These are phyloP conservation scores for Triticum monococcum DNA, from an alignment of 176 grass and related monocot species.

Conservation along the genomic window DNA sequence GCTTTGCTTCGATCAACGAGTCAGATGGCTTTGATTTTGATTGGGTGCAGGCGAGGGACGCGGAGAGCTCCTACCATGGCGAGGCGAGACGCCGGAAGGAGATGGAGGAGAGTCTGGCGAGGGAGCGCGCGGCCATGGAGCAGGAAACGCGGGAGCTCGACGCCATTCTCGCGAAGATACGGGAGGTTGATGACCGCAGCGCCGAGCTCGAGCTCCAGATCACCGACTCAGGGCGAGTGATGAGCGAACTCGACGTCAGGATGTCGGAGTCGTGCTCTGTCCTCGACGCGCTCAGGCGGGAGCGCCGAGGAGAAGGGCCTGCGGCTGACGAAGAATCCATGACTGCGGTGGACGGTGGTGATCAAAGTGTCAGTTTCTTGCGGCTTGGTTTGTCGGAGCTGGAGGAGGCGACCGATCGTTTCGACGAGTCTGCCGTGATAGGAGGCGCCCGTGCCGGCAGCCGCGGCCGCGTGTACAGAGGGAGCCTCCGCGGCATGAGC, in stretches of 20 bases:
- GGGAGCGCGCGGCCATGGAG: slow-evolving; percentile 47
- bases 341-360: no score
- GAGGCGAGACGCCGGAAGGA: slow-evolving; percentile 53
- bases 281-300: slow-evolving; percentile 40
- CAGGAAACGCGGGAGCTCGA: slow-evolving; percentile 49
- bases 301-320: background rate
- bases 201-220: slow-evolving; percentile 45
- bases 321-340: background rate
- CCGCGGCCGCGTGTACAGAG: slow-evolving; percentile 34
- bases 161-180: slow-evolving; percentile 40
- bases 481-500: slow-evolving; percentile 16
- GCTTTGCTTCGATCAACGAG: background rate
- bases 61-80: slow-evolving; percentile 35
- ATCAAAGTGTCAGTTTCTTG: background rate
- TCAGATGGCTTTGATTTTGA: background rate
- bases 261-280: slow-evolving; percentile 50
- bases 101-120: slow-evolving; percentile 46
- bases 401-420: slow-evolving; percentile 43
- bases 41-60: slow-evolving; percentile 40
- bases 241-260: slow-evolving; percentile 33
- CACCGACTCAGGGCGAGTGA: slow-evolving; percentile 10
- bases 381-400: slow-evolving; percentile 42
- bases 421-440: slow-evolving; percentile 31
- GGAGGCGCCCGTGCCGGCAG: slow-evolving; percentile 33
- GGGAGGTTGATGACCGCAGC: slow-evolving; percentile 26